A percentile compares a stretch with the other conserved stretches of the same genome.
These are phyloP conservation scores for Chrysanthemum lavandulifolium DNA, from an alignment of 129 eudicot species.

Conservation along the genomic window DNA sequence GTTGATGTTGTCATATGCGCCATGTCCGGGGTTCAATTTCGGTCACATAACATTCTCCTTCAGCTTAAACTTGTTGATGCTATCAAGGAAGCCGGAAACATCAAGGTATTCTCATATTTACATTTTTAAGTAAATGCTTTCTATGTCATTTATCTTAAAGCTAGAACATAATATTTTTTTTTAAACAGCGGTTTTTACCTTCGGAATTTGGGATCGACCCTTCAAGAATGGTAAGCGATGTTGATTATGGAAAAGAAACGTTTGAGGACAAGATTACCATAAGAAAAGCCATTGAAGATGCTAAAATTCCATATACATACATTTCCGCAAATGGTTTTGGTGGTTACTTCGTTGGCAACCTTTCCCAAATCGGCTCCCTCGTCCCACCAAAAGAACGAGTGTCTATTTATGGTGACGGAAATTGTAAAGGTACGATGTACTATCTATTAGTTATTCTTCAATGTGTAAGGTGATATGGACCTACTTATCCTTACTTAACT, in stretches of 20 bases:
- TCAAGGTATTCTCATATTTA: constrained; percentile 18
- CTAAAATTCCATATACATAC: constrained; percentile 47
- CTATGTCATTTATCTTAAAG: no score
- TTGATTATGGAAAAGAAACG: constrained; percentile 39
- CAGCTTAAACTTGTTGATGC: constrained; percentile 77
- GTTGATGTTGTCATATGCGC: constrained; percentile 80
- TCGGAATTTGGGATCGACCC: constrained; percentile 59
- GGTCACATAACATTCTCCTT: constrained; percentile 50
- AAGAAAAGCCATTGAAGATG: constrained; percentile 56
- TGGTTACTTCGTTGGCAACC: constrained; percentile 44
- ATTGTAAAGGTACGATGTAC: constrained; percentile 34
- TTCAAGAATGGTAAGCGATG: constrained; percentile 30
- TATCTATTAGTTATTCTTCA: no score
- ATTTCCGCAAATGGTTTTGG: constrained; percentile 53
- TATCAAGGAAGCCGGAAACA: constrained; percentile 80
- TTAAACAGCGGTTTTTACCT: constrained; percentile 34
- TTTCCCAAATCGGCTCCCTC: constrained; percentile 33
- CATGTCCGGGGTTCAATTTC: constrained; percentile 53
- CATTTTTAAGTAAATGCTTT: no score
- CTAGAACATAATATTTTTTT: no score
- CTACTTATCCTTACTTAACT: no score
- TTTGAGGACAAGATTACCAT: constrained; percentile 43
- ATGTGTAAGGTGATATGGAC: constrained; percentile 6
- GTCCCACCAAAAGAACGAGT: constrained; percentile 45
- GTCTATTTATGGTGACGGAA: constrained; percentile 45